Evolutionary conservation across 257 asterid genomes (phyloP).

Genomic region (Ehretia macrophylla): DNA sequence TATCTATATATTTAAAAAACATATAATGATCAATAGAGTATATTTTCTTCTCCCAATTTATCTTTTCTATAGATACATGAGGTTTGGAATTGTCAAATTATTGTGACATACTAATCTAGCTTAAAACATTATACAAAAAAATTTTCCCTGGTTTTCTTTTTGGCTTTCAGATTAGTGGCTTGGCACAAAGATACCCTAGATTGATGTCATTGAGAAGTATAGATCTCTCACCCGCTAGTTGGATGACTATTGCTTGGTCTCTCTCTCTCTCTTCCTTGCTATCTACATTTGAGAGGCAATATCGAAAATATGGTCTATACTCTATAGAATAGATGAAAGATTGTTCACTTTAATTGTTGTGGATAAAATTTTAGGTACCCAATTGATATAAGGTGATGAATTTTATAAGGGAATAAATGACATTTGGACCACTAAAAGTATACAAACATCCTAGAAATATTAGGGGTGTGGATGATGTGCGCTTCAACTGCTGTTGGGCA

Average conservation of each 20-base stretch:
- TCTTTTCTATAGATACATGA: no score
- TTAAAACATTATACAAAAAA: not conserved
- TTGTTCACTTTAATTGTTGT: conserved; percentile 11
- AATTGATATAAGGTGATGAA: no score
- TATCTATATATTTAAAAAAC: no score
- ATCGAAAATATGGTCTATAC: no score
- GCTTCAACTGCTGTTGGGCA: no score
- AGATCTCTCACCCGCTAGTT: conserved; percentile 53
- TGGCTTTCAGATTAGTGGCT: conserved; percentile 30
- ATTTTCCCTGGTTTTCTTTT: not conserved
- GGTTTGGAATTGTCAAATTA: conserved; percentile 1
- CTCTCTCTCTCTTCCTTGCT: not conserved
- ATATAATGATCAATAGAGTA: no score
- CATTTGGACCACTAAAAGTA: no score
- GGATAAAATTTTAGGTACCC: conserved; percentile 42
- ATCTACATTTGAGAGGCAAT: no score
- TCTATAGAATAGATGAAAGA: conserved; percentile 1
- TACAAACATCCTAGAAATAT: no score
- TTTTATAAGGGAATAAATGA: no score
- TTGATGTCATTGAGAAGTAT: conserved; percentile 47
- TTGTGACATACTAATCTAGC: not conserved
- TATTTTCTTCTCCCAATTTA: no score
- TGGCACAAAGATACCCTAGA: conserved; percentile 39
- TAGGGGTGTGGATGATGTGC: no score
- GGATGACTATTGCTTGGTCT: conserved; percentile 57